A percentile compares a stretch with the other conserved stretches of the same genome.
These are phyloP conservation scores for Setomelanomma holmii DNA, from an alignment of 2,329 filamentous ascomycete genomes.

Conservation along the genomic window DNA sequence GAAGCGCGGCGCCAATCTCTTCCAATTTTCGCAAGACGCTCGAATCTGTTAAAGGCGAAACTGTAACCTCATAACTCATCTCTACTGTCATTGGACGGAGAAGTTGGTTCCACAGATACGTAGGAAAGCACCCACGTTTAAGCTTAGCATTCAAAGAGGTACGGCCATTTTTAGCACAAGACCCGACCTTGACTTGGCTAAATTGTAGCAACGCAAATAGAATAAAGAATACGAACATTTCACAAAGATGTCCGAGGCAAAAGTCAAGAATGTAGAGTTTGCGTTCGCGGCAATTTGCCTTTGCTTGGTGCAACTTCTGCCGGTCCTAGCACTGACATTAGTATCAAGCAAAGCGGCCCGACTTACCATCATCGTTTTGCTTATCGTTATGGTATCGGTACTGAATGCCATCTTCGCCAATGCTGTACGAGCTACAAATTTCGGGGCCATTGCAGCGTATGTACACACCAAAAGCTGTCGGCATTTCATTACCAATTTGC, in stretches of 20 bases:
- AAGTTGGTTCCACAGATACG: slow-evolving; percentile 6
- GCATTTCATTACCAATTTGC: no score
- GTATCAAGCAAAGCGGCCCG: slow-evolving; percentile 2
- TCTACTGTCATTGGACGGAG: neutral
- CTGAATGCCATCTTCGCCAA: slow-evolving; percentile 10
- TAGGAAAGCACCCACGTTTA: slow-evolving; percentile 2
- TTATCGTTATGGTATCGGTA: slow-evolving; percentile 7
- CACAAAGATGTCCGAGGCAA: slow-evolving; percentile 2
- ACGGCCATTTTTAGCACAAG: neutral
- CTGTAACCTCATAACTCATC: neutral
- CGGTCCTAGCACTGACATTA: slow-evolving; percentile 9
- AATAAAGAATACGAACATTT: neutral
- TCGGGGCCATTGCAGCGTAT: slow-evolving; percentile 14
- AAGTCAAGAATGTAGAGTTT: slow-evolving; percentile 7
- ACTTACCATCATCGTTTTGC: slow-evolving; percentile 5
- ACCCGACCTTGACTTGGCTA: neutral
- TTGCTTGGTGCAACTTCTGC: slow-evolving; percentile 11
- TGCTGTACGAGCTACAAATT: slow-evolving; percentile 11
- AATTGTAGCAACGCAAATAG: neutral
- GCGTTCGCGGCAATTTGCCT: slow-evolving; percentile 6
- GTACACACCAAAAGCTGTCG: no score
- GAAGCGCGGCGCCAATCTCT: neutral
- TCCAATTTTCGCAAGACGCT: neutral
- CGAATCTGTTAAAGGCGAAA: neutral
- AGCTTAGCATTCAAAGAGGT: slow-evolving; percentile 2